phyloP scores from a whole-genome alignment of 1,284 basidiomycete genomes.

The Ceratobasidium papillatum region DNA sequence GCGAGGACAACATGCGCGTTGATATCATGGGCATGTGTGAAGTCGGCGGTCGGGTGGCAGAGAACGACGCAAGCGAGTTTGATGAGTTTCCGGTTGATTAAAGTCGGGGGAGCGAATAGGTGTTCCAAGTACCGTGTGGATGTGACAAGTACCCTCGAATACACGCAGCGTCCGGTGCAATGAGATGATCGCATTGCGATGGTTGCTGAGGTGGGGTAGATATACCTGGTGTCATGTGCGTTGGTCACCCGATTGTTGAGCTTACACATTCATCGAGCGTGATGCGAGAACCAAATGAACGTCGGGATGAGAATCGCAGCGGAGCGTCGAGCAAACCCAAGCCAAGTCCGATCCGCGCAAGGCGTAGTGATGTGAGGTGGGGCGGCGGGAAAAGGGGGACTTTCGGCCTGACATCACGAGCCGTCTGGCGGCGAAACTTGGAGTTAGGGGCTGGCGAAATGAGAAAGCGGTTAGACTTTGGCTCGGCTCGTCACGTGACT shows the following conservation, averaged over 20 bases:
- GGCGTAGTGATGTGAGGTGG: not conserved
- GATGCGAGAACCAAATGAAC: not conserved
- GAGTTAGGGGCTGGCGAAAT: constrained; percentile 26
- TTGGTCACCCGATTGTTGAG: not conserved
- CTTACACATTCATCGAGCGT: not conserved
- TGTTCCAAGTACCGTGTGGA: not conserved
- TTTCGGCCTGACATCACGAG: not conserved
- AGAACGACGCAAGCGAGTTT: not conserved
- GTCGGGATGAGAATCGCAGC: not conserved
- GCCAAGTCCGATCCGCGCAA: not conserved
- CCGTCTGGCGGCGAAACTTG: not conserved
- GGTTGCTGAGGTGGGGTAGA: not conserved
- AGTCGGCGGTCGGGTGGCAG: not conserved
- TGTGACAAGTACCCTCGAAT: not conserved
- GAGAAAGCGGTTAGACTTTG: constrained; percentile 3
- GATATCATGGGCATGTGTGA: not conserved
- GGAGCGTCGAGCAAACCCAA: no score
- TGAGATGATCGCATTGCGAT: not conserved
- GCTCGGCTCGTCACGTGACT: constrained; percentile 11
- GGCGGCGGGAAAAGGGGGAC: not conserved
- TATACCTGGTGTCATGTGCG: not conserved
- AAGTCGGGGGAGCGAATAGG: not conserved
- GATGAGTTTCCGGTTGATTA: constrained; percentile 5
- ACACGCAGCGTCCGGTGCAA: not conserved
- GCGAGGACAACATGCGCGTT: not conserved